Conservation (phyloP, 306 rosid genomes). For the Pyrus communis region DNA sequence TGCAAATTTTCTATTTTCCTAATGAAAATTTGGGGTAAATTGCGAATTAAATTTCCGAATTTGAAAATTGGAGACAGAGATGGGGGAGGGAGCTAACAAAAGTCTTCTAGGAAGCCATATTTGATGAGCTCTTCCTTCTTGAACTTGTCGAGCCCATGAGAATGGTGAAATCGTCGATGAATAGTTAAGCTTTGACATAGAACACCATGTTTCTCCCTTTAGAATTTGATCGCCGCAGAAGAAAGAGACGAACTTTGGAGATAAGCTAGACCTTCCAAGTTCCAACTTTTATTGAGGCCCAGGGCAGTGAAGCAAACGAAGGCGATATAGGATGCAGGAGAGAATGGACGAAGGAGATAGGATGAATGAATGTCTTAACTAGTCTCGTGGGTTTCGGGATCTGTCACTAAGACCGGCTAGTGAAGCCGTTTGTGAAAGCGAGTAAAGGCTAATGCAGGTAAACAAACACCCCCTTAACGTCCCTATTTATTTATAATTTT, state of each 20-base stretch:
- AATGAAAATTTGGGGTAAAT: not conserved
- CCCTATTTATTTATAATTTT: no score
- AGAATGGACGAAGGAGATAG: no score
- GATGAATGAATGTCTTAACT: no score
- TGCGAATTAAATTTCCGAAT: not conserved
- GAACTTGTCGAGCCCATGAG: slow-evolving; percentile 89
- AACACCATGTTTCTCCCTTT: slow-evolving; percentile 62
- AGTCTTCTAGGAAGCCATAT: slow-evolving; percentile 81
- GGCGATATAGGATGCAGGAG: no score
- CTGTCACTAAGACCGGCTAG: no score
- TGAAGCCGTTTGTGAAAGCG: no score
- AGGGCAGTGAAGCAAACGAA: no score
- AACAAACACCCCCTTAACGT: no score
- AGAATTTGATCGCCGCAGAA: slow-evolving; percentile 5
- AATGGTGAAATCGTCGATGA: slow-evolving; percentile 79
- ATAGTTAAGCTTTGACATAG: slow-evolving; percentile 91
- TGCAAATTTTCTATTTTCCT: not conserved
- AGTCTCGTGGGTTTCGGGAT: no score
- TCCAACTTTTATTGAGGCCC: not conserved
- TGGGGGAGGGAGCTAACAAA: slow-evolving; percentile 43
- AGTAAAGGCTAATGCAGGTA: no score
- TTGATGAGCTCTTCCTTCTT: slow-evolving; percentile 98
- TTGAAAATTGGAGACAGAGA: not conserved
- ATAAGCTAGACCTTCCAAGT: slow-evolving; percentile 11
- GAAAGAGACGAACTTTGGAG: not conserved